Evolutionary conservation across 108 stramenopile genomes (phyloP), one percentile per base, ranked within the genome.

Genomic region (Epipyxis sp.): DNA sequence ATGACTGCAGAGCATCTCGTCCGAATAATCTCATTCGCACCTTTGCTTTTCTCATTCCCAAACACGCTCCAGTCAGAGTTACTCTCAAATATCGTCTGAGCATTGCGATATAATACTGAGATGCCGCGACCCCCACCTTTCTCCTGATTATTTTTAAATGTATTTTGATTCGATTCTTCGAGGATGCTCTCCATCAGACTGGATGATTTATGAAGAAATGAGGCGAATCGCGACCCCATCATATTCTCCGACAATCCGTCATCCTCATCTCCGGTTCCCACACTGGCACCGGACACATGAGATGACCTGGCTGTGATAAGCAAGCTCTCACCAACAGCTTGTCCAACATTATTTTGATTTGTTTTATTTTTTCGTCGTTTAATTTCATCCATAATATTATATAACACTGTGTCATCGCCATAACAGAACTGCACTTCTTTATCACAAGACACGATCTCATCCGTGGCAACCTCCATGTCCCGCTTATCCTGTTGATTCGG

Each of bases 351-450:
- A 43, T 42, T 20, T 13, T 57, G 40, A 16, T 6, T 37, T 35
- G 16, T 42, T 35, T 25, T 30, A 43, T 50, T 50, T 6, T 20
- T 6, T 13, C 46, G 46, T 50, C 6, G 46, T 42, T 74, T 46
- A 3, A 74, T 74, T 74, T 27, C 71, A 6, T 42, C 37, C 43
- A 77, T 32, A 25, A 32, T 10, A 27, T 77, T 77, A 32, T 30
- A 37, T 25, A 77, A 65, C 10, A 35, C 3, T 2, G 76, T 77
- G 61, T 77, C 76, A 45, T 77, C 76, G n/a, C 76, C 76, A 57
- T 10, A 16, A 37, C 37, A 39, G 29, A 65, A 45, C n/a, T 77
- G 76, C 27, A 59, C 76, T 27, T 45, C 43, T 59, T 59, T 57
- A 59, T 77, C 46, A 25, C 20, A 1, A 3, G 59, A 35, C 1